phyloP scores from a whole-genome alignment of 1,284 basidiomycete genomes.

The Austroboletus rostrupii region DNA sequence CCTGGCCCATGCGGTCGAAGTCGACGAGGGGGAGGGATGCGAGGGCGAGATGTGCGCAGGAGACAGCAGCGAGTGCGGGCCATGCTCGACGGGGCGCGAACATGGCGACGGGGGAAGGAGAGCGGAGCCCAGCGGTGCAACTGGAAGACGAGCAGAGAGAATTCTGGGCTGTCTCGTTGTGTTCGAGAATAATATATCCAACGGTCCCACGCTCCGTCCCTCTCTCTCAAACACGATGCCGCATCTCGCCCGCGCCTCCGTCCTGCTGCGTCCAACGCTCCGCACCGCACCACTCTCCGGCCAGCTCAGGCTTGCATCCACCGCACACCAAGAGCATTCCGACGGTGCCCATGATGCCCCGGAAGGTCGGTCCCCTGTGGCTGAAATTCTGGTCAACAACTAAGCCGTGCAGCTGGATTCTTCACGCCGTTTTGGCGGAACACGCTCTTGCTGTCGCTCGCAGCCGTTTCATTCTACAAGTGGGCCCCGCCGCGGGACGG shows the following conservation, averaged over 20 bases:
- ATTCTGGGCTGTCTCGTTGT: too few species aligned
- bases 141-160: too few species aligned
- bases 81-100: slow-evolving; percentile 10
- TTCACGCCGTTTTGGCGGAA: slow-evolving; percentile 60
- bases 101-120: slow-evolving; percentile 4
- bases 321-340: slow-evolving; percentile 33
- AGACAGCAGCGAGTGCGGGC: slow-evolving; percentile 16
- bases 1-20: slow-evolving; percentile 86
- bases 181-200: too few species aligned
- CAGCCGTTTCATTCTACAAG: slow-evolving; percentile 56
- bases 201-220: too few species aligned
- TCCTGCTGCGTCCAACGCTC: slow-evolving; percentile 29
- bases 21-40: slow-evolving; percentile 78
- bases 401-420: slow-evolving; percentile 42
- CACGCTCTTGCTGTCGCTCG: slow-evolving; percentile 44
- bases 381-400: slow-evolving; percentile 5
- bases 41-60: slow-evolving; percentile 36
- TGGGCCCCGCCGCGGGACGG: slow-evolving; percentile 58
- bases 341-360: slow-evolving; percentile 46
- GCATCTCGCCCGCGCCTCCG: slow-evolving; percentile 33
- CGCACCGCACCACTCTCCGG: slow-evolving; percentile 13
- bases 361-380: slow-evolving; percentile 55
- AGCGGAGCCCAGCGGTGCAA: background rate
- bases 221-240: slow-evolving; percentile 7
- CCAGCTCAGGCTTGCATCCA: slow-evolving; percentile 39